phyloP scores from a whole-genome alignment of 371 early-diverging fungal genomes.

The Mortierella sp. region DNA sequence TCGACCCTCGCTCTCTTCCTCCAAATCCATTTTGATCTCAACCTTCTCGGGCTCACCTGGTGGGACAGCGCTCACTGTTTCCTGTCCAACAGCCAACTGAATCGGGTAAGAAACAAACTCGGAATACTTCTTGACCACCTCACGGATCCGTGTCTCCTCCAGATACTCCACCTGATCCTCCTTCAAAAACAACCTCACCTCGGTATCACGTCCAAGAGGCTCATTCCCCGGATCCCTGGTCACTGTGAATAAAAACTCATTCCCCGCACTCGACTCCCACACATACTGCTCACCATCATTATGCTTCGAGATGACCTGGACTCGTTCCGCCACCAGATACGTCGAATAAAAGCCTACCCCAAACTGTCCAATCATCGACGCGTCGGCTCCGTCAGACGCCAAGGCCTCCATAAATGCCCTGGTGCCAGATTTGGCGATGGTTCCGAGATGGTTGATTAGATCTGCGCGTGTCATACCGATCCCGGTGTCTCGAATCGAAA shows the following conservation, averaged over 20 bases:
- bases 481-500: constrained; percentile 85
- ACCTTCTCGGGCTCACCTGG: constrained; percentile 78
- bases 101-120: constrained; percentile 96
- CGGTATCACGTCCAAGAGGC: constrained; percentile 89
- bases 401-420: no score
- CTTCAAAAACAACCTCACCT: constrained; percentile 92
- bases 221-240: constrained; percentile 79
- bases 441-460: no score
- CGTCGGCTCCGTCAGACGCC: constrained; percentile 91
- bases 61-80: constrained; percentile 89
- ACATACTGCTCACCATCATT: constrained; percentile 95
- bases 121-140: constrained; percentile 96
- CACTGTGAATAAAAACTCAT: constrained; percentile 93
- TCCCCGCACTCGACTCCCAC: constrained; percentile 96
- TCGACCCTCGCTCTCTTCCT: constrained; percentile 74
- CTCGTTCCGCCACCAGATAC: constrained; percentile 96
- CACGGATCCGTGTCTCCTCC: constrained; percentile 90
- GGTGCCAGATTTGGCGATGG: no score
- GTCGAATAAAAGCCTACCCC: constrained; percentile 99
- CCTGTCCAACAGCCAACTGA: constrained; percentile 88
- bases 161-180: constrained; percentile 94
- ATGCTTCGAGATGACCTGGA: constrained; percentile 95
- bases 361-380: constrained; percentile 98
- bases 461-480: constrained; percentile 99
- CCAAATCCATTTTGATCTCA: constrained; percentile 75